phyloP scores from a whole-genome alignment of 1,284 basidiomycete species.

The Leccinum angustisporum region DNA sequence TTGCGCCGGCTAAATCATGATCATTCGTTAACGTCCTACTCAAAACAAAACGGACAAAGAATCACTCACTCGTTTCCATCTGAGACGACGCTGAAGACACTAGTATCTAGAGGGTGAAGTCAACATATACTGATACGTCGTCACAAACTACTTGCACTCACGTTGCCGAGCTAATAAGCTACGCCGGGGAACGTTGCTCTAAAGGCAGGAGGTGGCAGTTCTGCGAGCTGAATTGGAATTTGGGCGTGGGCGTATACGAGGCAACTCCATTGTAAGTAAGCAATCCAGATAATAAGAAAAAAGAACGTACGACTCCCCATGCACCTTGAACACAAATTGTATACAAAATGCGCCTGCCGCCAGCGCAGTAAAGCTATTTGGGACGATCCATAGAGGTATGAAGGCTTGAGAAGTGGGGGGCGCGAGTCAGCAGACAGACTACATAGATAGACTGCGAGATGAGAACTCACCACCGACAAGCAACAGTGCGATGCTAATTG shows the following conservation, averaged over 20 bases:
- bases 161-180: constrained; percentile 84
- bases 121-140: not conserved
- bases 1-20: constrained; percentile 51
- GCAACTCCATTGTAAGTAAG: constrained; percentile 9
- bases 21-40: not conserved
- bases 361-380: constrained; percentile 61
- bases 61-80: constrained; percentile 81
- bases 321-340: constrained; percentile 83
- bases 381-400: constrained; percentile 87
- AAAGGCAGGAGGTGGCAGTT: constrained; percentile 91
- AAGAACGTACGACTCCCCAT: constrained; percentile 68
- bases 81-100: constrained; percentile 85
- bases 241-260: constrained; percentile 35
- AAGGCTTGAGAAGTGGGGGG: constrained; percentile 40
- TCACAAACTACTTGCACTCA: constrained; percentile 25
- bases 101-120: constrained; percentile 52
- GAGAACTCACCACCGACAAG: constrained; percentile 43
- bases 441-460: not conserved
- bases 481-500: constrained; percentile 51
- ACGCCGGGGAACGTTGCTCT: constrained; percentile 91
- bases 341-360: constrained; percentile 82
- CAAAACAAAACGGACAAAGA: not conserved
- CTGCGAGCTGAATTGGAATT: constrained; percentile 84
- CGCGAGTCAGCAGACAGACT: not conserved
- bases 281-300: not conserved